phyloP scores from a whole-genome alignment of 163 green algal species.

The Scenedesmus sp. region DNA sequence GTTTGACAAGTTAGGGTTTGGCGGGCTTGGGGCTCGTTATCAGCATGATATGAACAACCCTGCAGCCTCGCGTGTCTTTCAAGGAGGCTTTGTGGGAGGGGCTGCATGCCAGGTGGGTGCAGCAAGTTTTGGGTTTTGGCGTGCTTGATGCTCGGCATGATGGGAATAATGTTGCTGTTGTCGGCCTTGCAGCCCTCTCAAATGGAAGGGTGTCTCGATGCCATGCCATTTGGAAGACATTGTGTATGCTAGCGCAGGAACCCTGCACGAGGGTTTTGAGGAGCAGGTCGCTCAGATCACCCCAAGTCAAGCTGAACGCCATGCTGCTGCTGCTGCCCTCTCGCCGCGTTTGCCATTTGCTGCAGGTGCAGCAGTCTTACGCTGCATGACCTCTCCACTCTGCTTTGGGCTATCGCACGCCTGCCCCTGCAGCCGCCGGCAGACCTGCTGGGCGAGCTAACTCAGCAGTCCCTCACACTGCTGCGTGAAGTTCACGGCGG shows the following conservation, averaged over 20 bases:
- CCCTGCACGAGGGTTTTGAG: neutral
- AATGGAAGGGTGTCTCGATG: too few relatives aligned
- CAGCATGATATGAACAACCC: neutral
- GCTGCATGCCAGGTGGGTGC: neutral
- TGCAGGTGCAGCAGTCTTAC: neutral
- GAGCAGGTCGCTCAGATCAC: neutral
- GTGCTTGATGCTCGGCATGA: neutral
- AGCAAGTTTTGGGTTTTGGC: neutral
- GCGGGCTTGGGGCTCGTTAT: neutral
- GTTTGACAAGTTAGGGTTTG: neutral
- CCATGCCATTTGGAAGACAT: neutral
- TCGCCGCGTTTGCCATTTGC: neutral
- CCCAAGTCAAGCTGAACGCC: too few relatives aligned
- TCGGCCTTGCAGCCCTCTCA: too few relatives aligned
- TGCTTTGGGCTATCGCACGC: constrained; percentile 21
- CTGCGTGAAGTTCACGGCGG: neutral
- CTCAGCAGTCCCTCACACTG: neutral
- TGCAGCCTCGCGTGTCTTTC: constrained; percentile 2
- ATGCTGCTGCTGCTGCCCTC: neutral
- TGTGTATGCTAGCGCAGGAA: neutral
- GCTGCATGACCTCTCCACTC: constrained; percentile 14
- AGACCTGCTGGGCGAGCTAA: neutral
- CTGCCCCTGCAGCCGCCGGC: constrained; percentile 6
- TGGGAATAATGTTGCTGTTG: neutral
- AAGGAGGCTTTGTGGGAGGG: constrained; percentile 26